Conservation (phyloP, 192 early-diverging fungal genomes). For the Geosiphon pyriformis region DNA sequence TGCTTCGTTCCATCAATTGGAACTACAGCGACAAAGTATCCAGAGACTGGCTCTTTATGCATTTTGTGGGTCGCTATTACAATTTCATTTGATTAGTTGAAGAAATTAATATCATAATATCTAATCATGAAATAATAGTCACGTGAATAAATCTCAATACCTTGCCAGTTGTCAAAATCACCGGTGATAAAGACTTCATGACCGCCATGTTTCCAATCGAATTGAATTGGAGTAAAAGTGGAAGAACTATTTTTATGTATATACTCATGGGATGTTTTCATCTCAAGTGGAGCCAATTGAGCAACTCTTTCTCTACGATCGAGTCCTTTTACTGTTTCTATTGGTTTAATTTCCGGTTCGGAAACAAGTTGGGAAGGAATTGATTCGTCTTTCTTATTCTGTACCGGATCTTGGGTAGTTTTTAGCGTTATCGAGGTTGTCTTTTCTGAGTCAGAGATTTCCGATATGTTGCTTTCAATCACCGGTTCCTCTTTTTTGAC, state of each 20-base stretch:
- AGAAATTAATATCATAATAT: not conserved
- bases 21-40: constrained; percentile 22
- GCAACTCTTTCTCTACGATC: too few relatives aligned
- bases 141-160: constrained; percentile 10
- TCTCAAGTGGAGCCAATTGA: constrained; percentile 2
- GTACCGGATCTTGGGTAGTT: too few relatives aligned
- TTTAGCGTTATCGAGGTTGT: too few relatives aligned
- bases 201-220: constrained; percentile 31
- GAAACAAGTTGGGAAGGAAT: too few relatives aligned
- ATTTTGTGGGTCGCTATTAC: constrained; percentile 16
- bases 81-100: too few relatives aligned
- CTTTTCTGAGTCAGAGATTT: not conserved
- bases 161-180: constrained; percentile 31
- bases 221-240: not conserved
- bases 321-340: too few relatives aligned
- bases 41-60: not conserved
- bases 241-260: not conserved
- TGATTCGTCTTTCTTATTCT: too few relatives aligned
- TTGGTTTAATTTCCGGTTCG: too few relatives aligned
- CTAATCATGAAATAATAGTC: not conserved
- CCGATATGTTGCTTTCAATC: too few relatives aligned
- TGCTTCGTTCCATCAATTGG: constrained; percentile 22
- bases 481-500: not conserved
- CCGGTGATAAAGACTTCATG: constrained; percentile 27
- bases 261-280: constrained; percentile 11